Evolutionary conservation across 73 alveolate genomes (phyloP), one percentile per base, ranked within the genome.

Genomic region (Effrenium voratum): DNA sequence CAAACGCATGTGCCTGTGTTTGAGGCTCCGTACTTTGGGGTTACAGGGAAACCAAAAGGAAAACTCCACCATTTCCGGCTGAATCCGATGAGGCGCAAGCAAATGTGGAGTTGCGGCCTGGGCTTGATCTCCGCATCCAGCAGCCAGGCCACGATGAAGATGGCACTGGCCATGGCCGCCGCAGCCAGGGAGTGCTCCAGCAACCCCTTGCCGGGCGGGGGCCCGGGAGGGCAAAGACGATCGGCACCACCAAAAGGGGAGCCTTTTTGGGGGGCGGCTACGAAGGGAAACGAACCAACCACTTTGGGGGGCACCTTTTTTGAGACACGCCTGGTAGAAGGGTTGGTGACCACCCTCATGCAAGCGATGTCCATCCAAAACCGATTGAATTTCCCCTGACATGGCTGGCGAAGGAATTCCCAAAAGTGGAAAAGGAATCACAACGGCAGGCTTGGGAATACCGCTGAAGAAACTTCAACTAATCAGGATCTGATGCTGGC

Each of bases 61-160:
- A n/a, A n/a, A n/a, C n/a, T n/a, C n/a, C n/a, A n/a, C n/a, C n/a
- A n/a, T n/a, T n/a, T n/a, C n/a, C n/a, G n/a, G n/a, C n/a, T n/a
- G n/a, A n/a, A n/a, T n/a, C n/a, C n/a, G n/a, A n/a, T n/a, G n/a
- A n/a, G n/a, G n/a, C n/a, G n/a, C n/a, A n/a, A n/a, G n/a, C n/a
- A n/a, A n/a, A n/a, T n/a, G n/a, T 19, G 63, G 28, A 30, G 28
- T 46, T 26, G 57, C 6, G 44, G 41, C 95, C 95, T 88, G 13
- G 95, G 95, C 75, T 88, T 88, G 73, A 66, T 72, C 86, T 88
- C 95, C 76, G 47, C 95, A 34, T 88, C 95, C 95, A 63, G 73
- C 19, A 88, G 84, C 95, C 95, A 88, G 44, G 84, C 95, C 3
- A 60, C 95, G 30, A 88, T 36, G 45, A 88, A 88, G 28, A 88